phyloP scores from a whole-genome alignment of 2,329 filamentous ascomycete species.

The Scleromitrula shiraiana region DNA sequence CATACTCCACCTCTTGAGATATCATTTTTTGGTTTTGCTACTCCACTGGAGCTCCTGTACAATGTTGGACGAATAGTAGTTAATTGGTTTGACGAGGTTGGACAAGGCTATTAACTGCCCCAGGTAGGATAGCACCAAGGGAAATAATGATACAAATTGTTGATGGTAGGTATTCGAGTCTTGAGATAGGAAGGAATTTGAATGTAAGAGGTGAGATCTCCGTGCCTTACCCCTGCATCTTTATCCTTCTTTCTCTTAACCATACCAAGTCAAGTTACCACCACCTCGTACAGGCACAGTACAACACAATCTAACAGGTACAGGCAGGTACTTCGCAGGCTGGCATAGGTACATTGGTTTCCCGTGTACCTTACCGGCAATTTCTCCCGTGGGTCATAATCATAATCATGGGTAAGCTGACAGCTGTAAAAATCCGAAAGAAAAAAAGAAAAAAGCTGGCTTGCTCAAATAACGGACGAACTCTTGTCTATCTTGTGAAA shows the following conservation, averaged over 20 bases:
- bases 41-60: too few species aligned
- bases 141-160: too few species aligned
- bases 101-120: too few species aligned
- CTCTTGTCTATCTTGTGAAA: not conserved
- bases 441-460: not conserved
- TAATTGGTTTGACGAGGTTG: not conserved
- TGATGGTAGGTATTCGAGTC: not conserved
- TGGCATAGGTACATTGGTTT: too few species aligned
- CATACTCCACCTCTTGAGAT: too few species aligned
- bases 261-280: not conserved
- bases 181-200: not conserved
- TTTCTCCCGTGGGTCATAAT: not conserved
- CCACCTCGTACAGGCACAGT: not conserved
- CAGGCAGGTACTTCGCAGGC: constrained; percentile 1
- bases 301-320: too few species aligned
- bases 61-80: not conserved
- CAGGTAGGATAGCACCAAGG: too few species aligned
- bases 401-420: too few species aligned
- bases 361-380: constrained; percentile 4
- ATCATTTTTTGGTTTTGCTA: not conserved
- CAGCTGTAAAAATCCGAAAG: not conserved
- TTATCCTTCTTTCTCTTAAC: not conserved
- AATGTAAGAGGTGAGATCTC: not conserved
- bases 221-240: constrained; percentile 6
- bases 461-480: not conserved